phyloP scores from a whole-genome alignment of 192 early-diverging fungal genomes.

The Rhizoclosmatium globosum region DNA sequence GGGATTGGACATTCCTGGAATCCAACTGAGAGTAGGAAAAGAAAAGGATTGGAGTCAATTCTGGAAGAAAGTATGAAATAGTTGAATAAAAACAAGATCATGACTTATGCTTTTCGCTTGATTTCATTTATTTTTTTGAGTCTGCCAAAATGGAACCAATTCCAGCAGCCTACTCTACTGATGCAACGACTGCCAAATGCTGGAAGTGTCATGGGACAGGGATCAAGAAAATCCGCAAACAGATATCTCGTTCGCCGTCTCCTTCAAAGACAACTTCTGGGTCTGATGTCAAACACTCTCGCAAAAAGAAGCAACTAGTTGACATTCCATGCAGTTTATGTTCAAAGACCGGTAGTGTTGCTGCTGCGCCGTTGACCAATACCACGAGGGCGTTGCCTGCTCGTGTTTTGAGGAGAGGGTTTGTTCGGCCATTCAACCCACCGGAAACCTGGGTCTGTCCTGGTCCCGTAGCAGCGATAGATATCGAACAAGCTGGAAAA shows the following conservation, averaged over 20 bases:
- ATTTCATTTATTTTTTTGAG: slow-evolving; percentile 1
- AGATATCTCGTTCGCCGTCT: not conserved
- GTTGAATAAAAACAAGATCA: not conserved
- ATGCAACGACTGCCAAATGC: not conserved
- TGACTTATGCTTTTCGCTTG: not conserved
- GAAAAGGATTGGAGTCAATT: too few relatives aligned
- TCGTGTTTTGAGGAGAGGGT: slow-evolving; percentile 10
- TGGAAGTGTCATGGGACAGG: slow-evolving; percentile 30
- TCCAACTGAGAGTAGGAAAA: not conserved
- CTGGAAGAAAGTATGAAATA: too few relatives aligned
- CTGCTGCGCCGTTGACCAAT: slow-evolving; percentile 21
- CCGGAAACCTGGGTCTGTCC: not conserved
- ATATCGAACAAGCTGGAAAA: slow-evolving; percentile 10
- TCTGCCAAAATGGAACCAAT: not conserved
- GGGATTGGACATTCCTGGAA: not conserved
- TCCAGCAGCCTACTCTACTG: not conserved
- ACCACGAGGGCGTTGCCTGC: slow-evolving; percentile 15
- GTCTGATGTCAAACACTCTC: not conserved
- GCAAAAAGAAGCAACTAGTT: not conserved
- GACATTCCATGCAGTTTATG: slow-evolving; percentile 10
- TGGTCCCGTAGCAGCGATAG: slow-evolving; percentile 1
- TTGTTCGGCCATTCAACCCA: slow-evolving; percentile 24
- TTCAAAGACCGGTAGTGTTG: not conserved
- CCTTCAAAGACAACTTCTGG: not conserved
- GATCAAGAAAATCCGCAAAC: not conserved